Conservation (phyloP, 192 early-diverging fungal species). For the Pilobolus umbonatus region DNA sequence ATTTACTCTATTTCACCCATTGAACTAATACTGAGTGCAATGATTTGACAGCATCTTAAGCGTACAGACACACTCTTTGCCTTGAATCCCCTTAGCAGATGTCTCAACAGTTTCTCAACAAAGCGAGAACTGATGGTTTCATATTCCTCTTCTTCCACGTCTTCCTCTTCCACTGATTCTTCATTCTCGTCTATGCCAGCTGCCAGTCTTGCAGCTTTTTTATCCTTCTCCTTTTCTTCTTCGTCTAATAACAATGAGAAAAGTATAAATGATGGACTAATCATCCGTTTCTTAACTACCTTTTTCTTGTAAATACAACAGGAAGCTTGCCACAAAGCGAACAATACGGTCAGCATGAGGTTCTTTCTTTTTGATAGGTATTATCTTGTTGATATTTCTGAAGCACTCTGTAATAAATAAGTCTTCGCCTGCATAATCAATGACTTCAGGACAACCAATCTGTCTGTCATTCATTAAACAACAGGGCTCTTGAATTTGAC, state of each 20-base stretch:
- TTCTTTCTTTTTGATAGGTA: constrained; percentile 72
- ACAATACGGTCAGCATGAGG: constrained; percentile 65
- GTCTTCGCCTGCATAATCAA: constrained; percentile 49
- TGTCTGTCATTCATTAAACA: constrained; percentile 38
- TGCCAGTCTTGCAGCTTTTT: neutral
- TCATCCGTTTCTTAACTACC: constrained; percentile 26
- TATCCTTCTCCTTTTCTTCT: constrained; percentile 38
- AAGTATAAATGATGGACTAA: neutral
- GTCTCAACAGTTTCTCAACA: constrained; percentile 61
- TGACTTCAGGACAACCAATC: constrained; percentile 29
- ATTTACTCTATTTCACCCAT: constrained; percentile 74
- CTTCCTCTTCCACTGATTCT: constrained; percentile 35
- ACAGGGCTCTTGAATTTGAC: constrained; percentile 50
- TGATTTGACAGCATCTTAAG: constrained; percentile 69
- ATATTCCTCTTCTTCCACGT: constrained; percentile 36
- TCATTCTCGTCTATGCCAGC: constrained; percentile 5
- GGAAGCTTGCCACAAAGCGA: constrained; percentile 70
- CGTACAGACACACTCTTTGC: constrained; percentile 78
- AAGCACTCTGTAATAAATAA: constrained; percentile 71
- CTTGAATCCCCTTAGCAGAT: constrained; percentile 70
- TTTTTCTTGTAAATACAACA: constrained; percentile 64
- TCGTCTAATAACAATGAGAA: constrained; percentile 27
- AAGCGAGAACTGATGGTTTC: constrained; percentile 66
- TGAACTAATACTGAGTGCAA: constrained; percentile 66
- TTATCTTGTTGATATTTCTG: constrained; percentile 74